Base-by-base conservation (phyloP, 139 green algal species). In the Chlamydomonas incerta region DNA sequence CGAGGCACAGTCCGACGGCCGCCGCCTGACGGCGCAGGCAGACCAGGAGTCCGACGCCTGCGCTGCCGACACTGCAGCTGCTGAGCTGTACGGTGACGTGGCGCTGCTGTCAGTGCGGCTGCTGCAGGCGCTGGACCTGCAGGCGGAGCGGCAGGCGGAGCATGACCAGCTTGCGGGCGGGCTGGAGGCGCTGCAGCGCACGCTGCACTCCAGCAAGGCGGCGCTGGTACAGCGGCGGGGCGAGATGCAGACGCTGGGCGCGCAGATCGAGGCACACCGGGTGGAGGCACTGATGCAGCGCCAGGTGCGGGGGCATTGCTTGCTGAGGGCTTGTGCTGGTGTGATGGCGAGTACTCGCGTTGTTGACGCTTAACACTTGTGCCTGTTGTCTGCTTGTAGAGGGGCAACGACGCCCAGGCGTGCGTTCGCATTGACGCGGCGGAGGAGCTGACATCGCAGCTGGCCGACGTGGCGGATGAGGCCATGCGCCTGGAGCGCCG, bases 351-450 rank as follows among this genome's bases (percentile, higher is more conserved):
- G n/a, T n/a, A n/a, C n/a, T n/a, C n/a, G n/a, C n/a, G n/a, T n/a
- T n/a, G n/a, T n/a, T n/a, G n/a, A n/a, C n/a, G n/a, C n/a, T n/a
- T n/a, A n/a, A n/a, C 21, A 26, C 15, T 63, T 29, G 55, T 26
- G 18, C 21, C n/a, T n/a, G n/a, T n/a, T n/a, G n/a, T n/a, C n/a
- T n/a, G n/a, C n/a, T n/a, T n/a, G n/a, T n/a, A 85, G 79, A 33
- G 24, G 24, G 79, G 79, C 46, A 68, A 68, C 31, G 79, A 85
- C 5, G 79, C 79, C 1, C 79, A 85, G 28, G 79, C 79, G n/a
- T 5, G 33, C 10, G 65, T 85, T 24, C 79, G 79, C 13, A 50
- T 41, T 31, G 79, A 85, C 5, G 79, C 65, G 0, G 46, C 34
- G 21, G 68, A 68, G 29, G 14, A 69, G 66, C 50, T 85, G 18